These are phyloP conservation scores for Cairneyella variabilis DNA, from an alignment of 495 filamentous ascomycete species.

Conservation along the genomic window DNA sequence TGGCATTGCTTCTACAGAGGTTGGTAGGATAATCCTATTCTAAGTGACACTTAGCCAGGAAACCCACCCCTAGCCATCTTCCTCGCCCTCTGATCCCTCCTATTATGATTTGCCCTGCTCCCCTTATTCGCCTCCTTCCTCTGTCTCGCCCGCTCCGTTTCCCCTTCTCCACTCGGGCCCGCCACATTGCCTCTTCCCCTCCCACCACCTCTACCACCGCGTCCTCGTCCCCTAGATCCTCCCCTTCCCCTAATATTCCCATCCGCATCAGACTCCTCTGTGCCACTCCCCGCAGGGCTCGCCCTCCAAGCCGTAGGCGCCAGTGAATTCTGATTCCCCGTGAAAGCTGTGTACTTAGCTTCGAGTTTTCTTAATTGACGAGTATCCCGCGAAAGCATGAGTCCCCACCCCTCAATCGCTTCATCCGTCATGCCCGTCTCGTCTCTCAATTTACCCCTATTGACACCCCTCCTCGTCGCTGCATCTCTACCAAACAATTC, in stretches of 20 bases:
- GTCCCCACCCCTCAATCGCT: constrained; percentile 86
- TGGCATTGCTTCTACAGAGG: no score
- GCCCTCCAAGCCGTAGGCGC: constrained; percentile 59
- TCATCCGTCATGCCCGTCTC: constrained; percentile 92
- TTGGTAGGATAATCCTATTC: no score
- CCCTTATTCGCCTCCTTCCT: constrained; percentile 65
- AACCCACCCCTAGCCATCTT: constrained; percentile 64
- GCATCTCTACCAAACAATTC: constrained; percentile 66
- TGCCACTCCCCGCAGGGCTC: constrained; percentile 38
- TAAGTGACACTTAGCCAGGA: constrained; percentile 15
- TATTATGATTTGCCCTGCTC: constrained; percentile 59
- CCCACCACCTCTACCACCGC: constrained; percentile 46
- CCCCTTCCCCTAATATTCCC: constrained; percentile 34
- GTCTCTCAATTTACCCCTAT: constrained; percentile 59
- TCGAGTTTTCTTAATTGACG: constrained; percentile 61
- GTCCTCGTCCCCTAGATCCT: constrained; percentile 47
- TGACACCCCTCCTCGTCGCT: constrained; percentile 57
- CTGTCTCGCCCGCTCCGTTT: constrained; percentile 54
- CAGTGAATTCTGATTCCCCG: constrained; percentile 57
- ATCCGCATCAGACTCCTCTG: constrained; percentile 41
- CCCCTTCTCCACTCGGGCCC: constrained; percentile 54
- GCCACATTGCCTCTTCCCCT: constrained; percentile 54
- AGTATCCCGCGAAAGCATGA: constrained; percentile 77
- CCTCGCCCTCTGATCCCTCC: constrained; percentile 67
- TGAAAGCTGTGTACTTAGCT: constrained; percentile 56